Conservation (phyloP, 306 rosid species). For the Sicyos baderoa region DNA sequence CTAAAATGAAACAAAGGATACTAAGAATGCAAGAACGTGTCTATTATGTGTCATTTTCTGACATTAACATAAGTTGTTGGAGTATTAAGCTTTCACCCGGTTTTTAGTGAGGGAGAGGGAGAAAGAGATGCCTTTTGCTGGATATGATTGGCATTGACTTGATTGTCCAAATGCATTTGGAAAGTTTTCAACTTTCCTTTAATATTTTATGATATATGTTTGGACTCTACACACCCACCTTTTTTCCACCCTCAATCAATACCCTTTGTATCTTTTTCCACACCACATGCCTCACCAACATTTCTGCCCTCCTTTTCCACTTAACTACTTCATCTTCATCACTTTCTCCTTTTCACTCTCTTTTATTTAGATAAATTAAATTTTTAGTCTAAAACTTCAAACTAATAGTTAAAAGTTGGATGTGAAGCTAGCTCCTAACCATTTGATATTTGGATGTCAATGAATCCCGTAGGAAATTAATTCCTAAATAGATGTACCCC, state of each 20-base stretch:
- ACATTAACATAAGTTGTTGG: conserved; percentile 5
- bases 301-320: not conserved
- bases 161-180: conserved; percentile 80
- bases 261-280: not conserved
- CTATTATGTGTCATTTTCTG: conserved; percentile 11
- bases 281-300: conserved; percentile 5
- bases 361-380: not conserved
- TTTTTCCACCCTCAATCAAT: conserved; percentile 29
- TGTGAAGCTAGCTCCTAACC: too few species aligned
- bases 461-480: too few species aligned
- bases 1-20: not conserved
- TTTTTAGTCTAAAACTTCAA: not conserved
- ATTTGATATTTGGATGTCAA: too few species aligned
- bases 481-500: too few species aligned
- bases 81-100: conserved; percentile 5
- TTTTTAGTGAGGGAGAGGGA: conserved; percentile 17
- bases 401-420: too few species aligned
- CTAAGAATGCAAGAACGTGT: not conserved
- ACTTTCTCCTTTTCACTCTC: not conserved
- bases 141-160: conserved; percentile 92
- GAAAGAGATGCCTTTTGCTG: conserved; percentile 44
- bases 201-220: conserved; percentile 14
- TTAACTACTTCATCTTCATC: not conserved
- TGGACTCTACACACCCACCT: not conserved
- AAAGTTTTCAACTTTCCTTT: conserved; percentile 48